phyloP scores from a whole-genome alignment of 1,284 basidiomycete genomes.

The Neonothopanus nambi region DNA sequence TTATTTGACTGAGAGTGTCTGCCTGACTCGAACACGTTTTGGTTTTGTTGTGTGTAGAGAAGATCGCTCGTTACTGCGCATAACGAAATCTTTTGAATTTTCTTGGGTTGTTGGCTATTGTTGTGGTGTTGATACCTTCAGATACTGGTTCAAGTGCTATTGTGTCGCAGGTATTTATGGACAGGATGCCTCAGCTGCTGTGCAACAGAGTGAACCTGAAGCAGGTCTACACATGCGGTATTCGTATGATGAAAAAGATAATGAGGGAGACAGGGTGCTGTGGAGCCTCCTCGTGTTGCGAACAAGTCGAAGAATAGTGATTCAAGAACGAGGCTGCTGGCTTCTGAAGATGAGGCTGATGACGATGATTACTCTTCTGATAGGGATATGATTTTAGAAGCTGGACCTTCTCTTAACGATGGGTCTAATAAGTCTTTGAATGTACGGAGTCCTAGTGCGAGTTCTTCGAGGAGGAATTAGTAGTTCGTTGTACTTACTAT shows the following conservation, averaged over 20 bases:
- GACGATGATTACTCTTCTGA: slow-evolving; percentile 44
- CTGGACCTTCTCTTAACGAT: slow-evolving; percentile 49
- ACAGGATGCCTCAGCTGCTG: slow-evolving; percentile 19
- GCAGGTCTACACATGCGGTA: slow-evolving; percentile 4
- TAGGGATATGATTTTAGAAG: slow-evolving; percentile 66
- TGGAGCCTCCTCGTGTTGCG: slow-evolving; percentile 37
- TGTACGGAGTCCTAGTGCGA: not conserved
- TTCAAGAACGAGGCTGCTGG: slow-evolving; percentile 27
- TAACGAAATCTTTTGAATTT: slow-evolving; percentile 90
- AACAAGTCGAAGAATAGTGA: slow-evolving; percentile 37
- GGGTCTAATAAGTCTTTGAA: slow-evolving; percentile 2
- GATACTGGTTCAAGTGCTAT: slow-evolving; percentile 69
- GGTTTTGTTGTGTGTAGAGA: slow-evolving; percentile 44
- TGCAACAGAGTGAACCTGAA: not conserved
- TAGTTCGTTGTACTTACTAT: too few species aligned
- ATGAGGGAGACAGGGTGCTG: slow-evolving; percentile 49
- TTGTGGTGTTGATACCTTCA: slow-evolving; percentile 88
- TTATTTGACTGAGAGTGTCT: not conserved
- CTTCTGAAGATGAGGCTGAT: slow-evolving; percentile 35
- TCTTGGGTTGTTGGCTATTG: slow-evolving; percentile 78
- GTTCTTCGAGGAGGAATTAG: too few species aligned
- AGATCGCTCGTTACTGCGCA: slow-evolving; percentile 72
- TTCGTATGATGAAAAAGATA: slow-evolving; percentile 21
- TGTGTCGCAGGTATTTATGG: slow-evolving; percentile 49
- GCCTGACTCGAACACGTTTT: too few species aligned